A percentile compares a stretch with the other conserved stretches of the same genome.
phyloP scores from a whole-genome alignment of 257 asterid genomes.

The Nicotiana benthamiana region DNA sequence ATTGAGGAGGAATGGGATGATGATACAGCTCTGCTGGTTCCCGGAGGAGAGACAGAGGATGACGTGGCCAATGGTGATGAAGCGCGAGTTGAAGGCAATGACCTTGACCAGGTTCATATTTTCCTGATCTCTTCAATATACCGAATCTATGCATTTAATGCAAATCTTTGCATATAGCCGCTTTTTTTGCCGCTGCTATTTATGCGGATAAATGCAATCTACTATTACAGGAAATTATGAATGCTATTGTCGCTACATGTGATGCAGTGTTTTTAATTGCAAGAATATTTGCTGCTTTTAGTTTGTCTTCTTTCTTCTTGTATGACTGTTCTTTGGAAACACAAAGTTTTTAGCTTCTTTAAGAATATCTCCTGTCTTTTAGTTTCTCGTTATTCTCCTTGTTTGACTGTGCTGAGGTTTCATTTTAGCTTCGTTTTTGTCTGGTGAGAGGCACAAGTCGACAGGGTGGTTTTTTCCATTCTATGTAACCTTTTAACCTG shows the following conservation, averaged over 20 bases:
- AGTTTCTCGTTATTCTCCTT: neutral
- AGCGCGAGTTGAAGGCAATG: conserved; percentile 36
- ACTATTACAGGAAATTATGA: neutral
- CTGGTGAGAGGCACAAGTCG: neutral
- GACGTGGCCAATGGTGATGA: conserved; percentile 71
- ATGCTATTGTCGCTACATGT: neutral
- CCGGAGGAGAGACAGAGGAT: conserved; percentile 71
- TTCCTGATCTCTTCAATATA: neutral
- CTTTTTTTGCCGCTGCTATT: neutral
- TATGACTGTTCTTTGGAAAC: neutral
- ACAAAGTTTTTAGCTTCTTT: neutral
- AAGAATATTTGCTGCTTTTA: neutral
- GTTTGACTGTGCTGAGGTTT: neutral
- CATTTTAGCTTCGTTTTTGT: neutral
- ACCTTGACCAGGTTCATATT: conserved; percentile 52
- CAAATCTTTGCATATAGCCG: neutral
- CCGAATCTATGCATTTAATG: neutral
- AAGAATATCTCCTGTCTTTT: neutral
- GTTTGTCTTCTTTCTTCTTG: neutral
- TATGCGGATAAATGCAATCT: neutral
- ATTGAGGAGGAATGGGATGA: conserved; percentile 97
- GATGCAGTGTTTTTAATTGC: neutral
- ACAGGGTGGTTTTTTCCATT: no score
- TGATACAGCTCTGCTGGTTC: conserved; percentile 41
- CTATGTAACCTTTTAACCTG: neutral